A percentile compares a stretch with the other conserved stretches of the same genome.
These are phyloP conservation scores for Pseudogymnoascus verrucosus DNA, from an alignment of 2,329 filamentous ascomycete genomes.

Conservation along the genomic window DNA sequence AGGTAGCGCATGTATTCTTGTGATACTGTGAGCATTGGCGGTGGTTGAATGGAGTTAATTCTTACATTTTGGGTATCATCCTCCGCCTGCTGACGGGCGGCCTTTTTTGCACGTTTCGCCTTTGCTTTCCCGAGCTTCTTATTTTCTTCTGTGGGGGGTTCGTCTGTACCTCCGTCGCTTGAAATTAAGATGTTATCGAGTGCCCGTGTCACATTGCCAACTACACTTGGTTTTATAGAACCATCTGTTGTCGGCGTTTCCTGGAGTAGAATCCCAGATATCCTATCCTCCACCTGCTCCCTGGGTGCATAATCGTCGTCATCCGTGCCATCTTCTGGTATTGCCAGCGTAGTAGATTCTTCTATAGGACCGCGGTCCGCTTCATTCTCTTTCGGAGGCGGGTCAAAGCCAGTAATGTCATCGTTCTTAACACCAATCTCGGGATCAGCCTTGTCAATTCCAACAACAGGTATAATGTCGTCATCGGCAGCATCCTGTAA, in stretches of 20 bases:
- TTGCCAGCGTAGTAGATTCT: not conserved
- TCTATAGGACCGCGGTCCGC: not conserved
- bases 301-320: slow-evolving; percentile 29
- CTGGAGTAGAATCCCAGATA: slow-evolving; percentile 12
- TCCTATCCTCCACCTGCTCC: slow-evolving; percentile 22
- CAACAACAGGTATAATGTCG: not conserved
- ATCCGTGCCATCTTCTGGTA: not conserved
- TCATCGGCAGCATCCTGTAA: not conserved
- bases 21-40: slow-evolving; percentile 10
- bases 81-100: slow-evolving; percentile 28
- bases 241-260: not conserved
- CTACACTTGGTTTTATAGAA: slow-evolving; percentile 13
- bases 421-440: not conserved
- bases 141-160: slow-evolving; percentile 13
- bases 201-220: slow-evolving; percentile 13
- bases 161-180: slow-evolving; percentile 14
- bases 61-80: slow-evolving; percentile 6
- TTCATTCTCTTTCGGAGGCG: not conserved
- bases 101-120: slow-evolving; percentile 42
- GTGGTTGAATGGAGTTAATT: not conserved
- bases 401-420: not conserved
- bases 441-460: not conserved
- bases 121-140: slow-evolving; percentile 44
- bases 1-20: slow-evolving; percentile 46
- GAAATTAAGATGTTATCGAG: slow-evolving; percentile 16